Evolutionary conservation across 306 rosid genomes (phyloP), one percentile per base, ranked within the genome.

Genomic region (Cucurbita argyrosperma): DNA sequence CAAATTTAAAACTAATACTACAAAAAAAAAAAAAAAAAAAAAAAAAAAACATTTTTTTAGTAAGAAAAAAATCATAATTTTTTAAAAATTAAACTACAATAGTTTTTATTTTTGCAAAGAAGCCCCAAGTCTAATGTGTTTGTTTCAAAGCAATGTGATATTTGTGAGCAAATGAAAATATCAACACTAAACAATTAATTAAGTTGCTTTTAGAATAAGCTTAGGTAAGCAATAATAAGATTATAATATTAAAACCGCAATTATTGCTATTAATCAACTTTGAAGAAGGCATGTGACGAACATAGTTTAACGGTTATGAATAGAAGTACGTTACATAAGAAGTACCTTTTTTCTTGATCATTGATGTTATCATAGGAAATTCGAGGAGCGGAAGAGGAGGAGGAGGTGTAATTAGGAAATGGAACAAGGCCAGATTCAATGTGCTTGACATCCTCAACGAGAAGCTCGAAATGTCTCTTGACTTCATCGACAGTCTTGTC

Each of bases 381-480:
- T 30, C 55, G 63, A 8, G 74, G 14, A 63, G 57, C 21, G 35
- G 73, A 80, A 21, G 76, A 68, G 74, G 26, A 26, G 2, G 79
- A 54, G 13, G 84, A 83, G 80, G 77, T 82, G 88, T 94, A 94
- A 37, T 86, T 84, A 38, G 98, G 97, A 81, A 83, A 88, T 35
- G 94, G 89, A n/a, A 89, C 86, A 12, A 79, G 85, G 23, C 98
- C 98, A 1, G 96, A 87, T 76, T 90, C 97, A 61, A 94, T 91
- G 75, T 83, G 87, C 76, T 89, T 82, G 64, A 94, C 80, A 78
- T 94, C 99, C 37, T 83, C 83, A 49, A 91, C 88, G 11, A 94
- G 99, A 68, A 80, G 81, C 11, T 91, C 91, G 43, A 88, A 94
- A 77, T 89, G 99, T 52, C 80, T 84, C 87, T 87, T 91, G 21